Evolutionary conservation across 1,284 basidiomycete species (phyloP).

Genomic region (Trichosporon faecale): DNA sequence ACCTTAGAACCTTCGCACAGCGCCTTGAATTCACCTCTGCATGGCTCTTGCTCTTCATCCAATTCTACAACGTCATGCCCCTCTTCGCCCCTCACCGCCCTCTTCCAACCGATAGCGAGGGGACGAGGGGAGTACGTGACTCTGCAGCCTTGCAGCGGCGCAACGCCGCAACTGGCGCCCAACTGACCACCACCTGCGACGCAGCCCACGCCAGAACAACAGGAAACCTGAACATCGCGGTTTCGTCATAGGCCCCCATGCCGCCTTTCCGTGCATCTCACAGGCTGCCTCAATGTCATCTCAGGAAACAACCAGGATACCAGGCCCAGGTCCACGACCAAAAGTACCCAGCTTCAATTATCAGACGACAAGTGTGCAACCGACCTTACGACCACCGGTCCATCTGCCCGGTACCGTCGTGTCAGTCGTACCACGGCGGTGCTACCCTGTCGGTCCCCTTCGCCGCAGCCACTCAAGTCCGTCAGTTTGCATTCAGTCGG

Average conservation of each 20-base stretch:
- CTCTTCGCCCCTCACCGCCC: neutral
- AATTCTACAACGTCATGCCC: slow-evolving; percentile 1
- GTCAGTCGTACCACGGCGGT: neutral
- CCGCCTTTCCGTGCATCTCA: neutral
- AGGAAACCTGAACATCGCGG: neutral
- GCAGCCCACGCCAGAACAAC: neutral
- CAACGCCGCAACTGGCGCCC: no score
- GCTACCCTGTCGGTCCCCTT: neutral
- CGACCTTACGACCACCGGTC: neutral
- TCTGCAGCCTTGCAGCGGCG: neutral
- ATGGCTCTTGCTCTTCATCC: neutral
- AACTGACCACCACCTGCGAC: neutral
- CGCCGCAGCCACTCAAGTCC: neutral
- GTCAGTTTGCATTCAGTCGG: neutral
- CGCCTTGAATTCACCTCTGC: neutral
- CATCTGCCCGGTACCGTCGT: no score
- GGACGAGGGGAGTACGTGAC: neutral
- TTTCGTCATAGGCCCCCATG: neutral
- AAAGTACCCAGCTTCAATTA: no score
- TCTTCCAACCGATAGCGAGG: no score
- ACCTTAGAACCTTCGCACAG: neutral
- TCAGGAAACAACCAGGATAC: neutral
- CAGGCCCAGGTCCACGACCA: neutral
- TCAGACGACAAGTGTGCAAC: neutral
- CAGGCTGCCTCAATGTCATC: neutral